Base-by-base conservation (phyloP, 2,329 filamentous ascomycete genomes). In the Exophiala spinifera region DNA sequence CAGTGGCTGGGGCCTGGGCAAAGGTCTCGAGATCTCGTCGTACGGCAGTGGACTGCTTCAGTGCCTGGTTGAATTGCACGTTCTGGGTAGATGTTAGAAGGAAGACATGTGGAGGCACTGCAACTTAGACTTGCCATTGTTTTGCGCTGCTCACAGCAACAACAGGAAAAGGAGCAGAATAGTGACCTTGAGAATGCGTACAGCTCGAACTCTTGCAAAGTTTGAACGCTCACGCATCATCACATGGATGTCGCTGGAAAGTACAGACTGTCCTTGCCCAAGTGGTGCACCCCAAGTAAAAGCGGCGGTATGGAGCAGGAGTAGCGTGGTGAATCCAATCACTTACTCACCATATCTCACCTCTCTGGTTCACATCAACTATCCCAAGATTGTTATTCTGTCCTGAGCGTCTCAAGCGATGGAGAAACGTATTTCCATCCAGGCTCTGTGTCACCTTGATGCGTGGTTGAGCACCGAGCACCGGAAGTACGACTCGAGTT, bases 11-110 rank as follows among this genome's bases (percentile, higher is more conserved):
- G 7, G 78, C 76, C 56, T 84, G 77, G 53, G 86, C 79, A 65
- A 91, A 86, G 44, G 79, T 78, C 64, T 88, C 83, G 59, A 95
- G 82, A 67, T 94, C 88, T 67, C 81, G 82, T 65, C 87, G 86
- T 63, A 95, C 83, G 42, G 87, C 82, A 64, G 88, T 89, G 63
- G 86, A 90, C 75, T 95, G 89, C 74, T 90, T 89, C 50, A 94
- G 78, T 49, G 89, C 88, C 53, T 88, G 87, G 70, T 95, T 95
- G 77, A 92, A 95, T 47, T 90, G 79, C 42, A 88, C 86, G 66
- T 91, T 92, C 89, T 90, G 54, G 28, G 17, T 13, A 19, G 13
- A 10, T 31, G 37, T 53, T 17, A 55, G 46, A 20, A 23, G 37
- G 39, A 31, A 13, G 8, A 19, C 31, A 44, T 42, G 17, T 14